Base-by-base conservation (phyloP, 441 rosid species). In the Adansonia grandidieri region DNA sequence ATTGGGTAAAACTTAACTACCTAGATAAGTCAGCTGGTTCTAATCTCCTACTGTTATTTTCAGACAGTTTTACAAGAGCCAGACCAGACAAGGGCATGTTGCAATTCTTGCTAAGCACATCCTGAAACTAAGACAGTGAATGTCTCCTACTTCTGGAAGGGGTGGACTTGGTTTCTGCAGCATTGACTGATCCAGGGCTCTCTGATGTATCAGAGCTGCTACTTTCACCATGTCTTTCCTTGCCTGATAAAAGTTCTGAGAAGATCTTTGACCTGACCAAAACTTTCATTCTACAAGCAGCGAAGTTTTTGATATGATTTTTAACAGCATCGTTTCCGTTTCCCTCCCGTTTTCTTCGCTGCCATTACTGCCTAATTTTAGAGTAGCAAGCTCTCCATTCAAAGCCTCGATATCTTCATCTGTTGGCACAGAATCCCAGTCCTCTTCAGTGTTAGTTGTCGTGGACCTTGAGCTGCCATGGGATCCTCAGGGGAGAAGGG, bases 381-480 rank as follows among this genome's bases (percentile, higher is more conserved):
- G 84, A 45, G 81, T 79, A 9, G 90, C 88, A 15, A 90, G 82
- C 67, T 87, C 91, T 3, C 90, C 89, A 81, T 88, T 90, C 78
- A 90, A 77, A 0, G 91, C 86, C 77, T 83, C 86, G 50, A 90
- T 84, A 68, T 91, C 93, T 13, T 94, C 97, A 0, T 88, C 90
- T 28, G 89, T 86, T 0, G 97, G 91, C 6, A 91, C 83, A 0
- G 90, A 81, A 66, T 91, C 96, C 96, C 93, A 91, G 62, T 89
- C 89, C 17, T 89, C 96, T 44, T 90, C 93, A 1, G 88, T 82
- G 76, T 90, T 88, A 5, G 90, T 89, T 5, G 93, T 88, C 1
- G 88, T 87, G 0, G 93, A 88, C 80, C 91, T 85, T 5, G 96
- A 91, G 82, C 90, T 87, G 51, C 88, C 88, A 14, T 81, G 83